Percentiles rank a stretch among this genome's conserved stretches.
Conservation (phyloP, 495 filamentous ascomycete species). For the Xylaria cubensis region DNA sequence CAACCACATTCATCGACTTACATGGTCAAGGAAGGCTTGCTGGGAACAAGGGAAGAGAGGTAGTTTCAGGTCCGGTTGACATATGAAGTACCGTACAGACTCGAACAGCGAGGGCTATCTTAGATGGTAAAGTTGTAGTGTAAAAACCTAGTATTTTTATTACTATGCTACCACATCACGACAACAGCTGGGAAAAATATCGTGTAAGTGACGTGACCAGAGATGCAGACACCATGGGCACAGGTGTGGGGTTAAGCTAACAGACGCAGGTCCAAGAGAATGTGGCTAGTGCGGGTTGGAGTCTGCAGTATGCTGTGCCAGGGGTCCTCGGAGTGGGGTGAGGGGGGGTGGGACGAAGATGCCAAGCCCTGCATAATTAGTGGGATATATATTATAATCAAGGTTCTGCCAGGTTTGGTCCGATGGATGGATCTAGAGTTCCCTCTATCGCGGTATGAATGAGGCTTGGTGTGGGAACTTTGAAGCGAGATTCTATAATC, state of each 20-base stretch:
- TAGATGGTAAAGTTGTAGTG: neutral
- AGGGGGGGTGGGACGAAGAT: neutral
- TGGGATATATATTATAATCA: neutral
- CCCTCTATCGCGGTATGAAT: neutral
- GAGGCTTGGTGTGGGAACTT: conserved; percentile 8
- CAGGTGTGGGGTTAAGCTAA: conserved; percentile 2
- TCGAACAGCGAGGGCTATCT: neutral
- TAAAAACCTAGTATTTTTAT: neutral
- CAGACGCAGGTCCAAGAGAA: conserved; percentile 26
- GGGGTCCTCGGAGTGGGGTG: conserved; percentile 22
- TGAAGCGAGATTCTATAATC: conserved; percentile 5
- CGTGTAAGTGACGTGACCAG: conserved; percentile 16
- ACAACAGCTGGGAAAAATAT: neutral
- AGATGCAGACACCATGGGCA: neutral
- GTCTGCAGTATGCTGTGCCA: conserved; percentile 3
- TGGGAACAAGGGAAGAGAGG: conserved; percentile 5
- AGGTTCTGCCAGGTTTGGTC: neutral
- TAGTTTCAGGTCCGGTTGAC: neutral
- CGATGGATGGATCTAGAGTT: conserved; percentile 16
- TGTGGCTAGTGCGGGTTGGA: conserved; percentile 16
- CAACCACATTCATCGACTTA: conserved; percentile 29
- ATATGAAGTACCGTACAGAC: conserved; percentile 2
- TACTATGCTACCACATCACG: neutral
- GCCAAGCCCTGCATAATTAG: conserved; percentile 11
- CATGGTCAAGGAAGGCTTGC: conserved; percentile 5